Conservation (phyloP, 2,329 filamentous ascomycete species). For the Fusarium palustre region DNA sequence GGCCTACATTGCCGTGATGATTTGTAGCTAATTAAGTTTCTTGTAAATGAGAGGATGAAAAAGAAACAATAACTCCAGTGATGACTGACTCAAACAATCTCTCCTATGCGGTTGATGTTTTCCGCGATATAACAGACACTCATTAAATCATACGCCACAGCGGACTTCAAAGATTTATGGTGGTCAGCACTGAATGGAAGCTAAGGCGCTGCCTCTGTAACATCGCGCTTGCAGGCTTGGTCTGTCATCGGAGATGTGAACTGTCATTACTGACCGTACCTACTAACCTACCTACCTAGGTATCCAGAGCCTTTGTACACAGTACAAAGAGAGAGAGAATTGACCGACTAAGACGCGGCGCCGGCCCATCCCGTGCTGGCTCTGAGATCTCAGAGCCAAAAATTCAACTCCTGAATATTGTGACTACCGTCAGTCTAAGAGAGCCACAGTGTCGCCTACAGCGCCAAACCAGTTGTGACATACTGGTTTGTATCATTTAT, state of each 20-base stretch:
- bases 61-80: background rate
- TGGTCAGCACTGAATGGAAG: conserved; percentile 12
- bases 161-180: conserved; percentile 2
- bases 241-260: background rate
- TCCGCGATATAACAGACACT: background rate
- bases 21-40: background rate
- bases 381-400: conserved; percentile 11
- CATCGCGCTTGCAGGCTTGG: conserved; percentile 1
- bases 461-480: background rate
- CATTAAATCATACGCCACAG: background rate
- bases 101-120: background rate
- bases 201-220: conserved; percentile 8
- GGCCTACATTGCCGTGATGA: conserved; percentile 5
- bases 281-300: background rate
- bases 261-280: background rate
- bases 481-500: background rate
- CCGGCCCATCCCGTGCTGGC: conserved; percentile 33
- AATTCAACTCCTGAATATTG: conserved; percentile 1
- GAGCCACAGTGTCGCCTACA: background rate
- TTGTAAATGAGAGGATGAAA: background rate
- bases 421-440: background rate
- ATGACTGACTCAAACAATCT: background rate
- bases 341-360: conserved; percentile 24
- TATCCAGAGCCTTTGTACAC: background rate
- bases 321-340: background rate